Evolutionary conservation across 2,329 filamentous ascomycete species (phyloP).

Genomic region (Beauveria sp.): DNA sequence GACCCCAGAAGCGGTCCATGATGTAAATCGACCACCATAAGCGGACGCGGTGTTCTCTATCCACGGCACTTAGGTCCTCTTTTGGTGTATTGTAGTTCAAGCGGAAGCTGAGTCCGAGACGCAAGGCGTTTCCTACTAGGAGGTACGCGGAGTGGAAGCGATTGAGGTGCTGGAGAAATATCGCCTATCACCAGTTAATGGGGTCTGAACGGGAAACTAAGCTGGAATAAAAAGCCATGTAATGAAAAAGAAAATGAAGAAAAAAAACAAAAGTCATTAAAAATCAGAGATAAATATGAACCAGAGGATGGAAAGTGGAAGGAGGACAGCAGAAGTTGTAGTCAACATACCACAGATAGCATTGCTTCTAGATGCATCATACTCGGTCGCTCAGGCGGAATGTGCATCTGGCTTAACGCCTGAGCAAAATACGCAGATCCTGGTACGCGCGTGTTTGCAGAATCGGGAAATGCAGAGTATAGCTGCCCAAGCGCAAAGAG

Average conservation of each 20-base stretch:
- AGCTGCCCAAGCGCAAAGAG: background rate
- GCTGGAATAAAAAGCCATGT: background rate
- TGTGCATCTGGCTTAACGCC: background rate
- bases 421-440: background rate
- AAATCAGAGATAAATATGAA: background rate
- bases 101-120: background rate
- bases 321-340: background rate
- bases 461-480: background rate
- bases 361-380: background rate
- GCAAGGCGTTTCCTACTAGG: background rate
- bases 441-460: background rate
- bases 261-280: background rate
- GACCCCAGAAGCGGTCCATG: background rate
- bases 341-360: background rate
- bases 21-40: background rate
- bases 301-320: background rate
- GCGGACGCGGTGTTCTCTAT: background rate
- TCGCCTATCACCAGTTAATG: background rate
- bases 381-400: background rate
- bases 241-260: background rate
- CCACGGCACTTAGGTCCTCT: background rate
- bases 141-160: background rate
- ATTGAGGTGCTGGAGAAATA: background rate
- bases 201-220: background rate
- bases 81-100: background rate